Evolutionary conservation across 352 stramenopile species (phyloP).

Genomic region (Globisporangium solare): DNA sequence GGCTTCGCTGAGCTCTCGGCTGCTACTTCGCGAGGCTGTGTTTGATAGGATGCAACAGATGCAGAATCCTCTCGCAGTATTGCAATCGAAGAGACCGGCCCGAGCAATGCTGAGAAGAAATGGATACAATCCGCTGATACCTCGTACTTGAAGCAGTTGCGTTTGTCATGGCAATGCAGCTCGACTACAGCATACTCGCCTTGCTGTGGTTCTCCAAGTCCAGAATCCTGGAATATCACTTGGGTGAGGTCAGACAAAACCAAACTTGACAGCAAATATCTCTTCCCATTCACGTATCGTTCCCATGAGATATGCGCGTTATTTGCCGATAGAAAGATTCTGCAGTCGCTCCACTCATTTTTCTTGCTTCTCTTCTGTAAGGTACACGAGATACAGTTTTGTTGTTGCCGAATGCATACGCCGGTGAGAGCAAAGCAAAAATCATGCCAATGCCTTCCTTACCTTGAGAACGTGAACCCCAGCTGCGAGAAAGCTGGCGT

Average conservation of each 20-base stretch:
- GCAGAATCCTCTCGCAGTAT: neutral
- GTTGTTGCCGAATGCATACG: neutral
- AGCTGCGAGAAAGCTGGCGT: constrained; percentile 1
- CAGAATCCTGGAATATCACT: constrained; percentile 6
- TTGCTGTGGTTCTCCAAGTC: constrained; percentile 4
- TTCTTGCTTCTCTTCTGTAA: constrained; percentile 4
- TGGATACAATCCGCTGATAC: constrained; percentile 2
- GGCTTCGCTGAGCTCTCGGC: neutral
- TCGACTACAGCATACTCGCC: constrained; percentile 9
- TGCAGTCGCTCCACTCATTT: constrained; percentile 5
- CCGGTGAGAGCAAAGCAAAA: neutral
- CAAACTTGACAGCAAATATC: constrained; percentile 17
- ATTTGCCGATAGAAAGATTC: constrained; percentile 6
- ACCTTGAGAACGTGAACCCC: constrained; percentile 13
- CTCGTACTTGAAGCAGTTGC: constrained; percentile 11
- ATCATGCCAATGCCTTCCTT: neutral
- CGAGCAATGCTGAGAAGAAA: constrained; percentile 5
- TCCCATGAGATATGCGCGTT: constrained; percentile 13
- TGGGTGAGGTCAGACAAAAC: constrained; percentile 10
- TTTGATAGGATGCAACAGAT: neutral
- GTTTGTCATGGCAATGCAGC: constrained; percentile 10
- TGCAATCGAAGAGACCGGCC: neutral
- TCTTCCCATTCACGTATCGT: constrained; percentile 3
- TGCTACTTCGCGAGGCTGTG: neutral
- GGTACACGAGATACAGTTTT: neutral